Percentiles rank a stretch among this genome's conserved stretches.
Conservation (phyloP, 805 yeast genomes). For the Saturnispora bothae region DNA sequence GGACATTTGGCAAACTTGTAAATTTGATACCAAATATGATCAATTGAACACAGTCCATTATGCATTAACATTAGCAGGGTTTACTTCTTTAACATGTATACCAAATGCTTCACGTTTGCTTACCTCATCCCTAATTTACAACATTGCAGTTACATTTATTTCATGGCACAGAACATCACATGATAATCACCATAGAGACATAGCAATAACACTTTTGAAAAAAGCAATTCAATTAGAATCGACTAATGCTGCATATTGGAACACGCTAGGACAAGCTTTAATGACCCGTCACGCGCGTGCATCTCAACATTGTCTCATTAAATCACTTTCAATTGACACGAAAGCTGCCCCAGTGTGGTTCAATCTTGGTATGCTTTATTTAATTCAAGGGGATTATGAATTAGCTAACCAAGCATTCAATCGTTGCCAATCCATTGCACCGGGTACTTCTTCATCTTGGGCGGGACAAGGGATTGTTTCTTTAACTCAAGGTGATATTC, state of each 20-base stretch:
- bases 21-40: background rate
- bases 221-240: conserved; percentile 64
- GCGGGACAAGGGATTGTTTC: conserved; percentile 67
- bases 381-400: conserved; percentile 54
- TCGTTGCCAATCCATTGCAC: conserved; percentile 73
- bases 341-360: conserved; percentile 67
- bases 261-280: conserved; percentile 69
- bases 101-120: conserved; percentile 37
- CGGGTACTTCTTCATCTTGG: conserved; percentile 72
- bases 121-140: conserved; percentile 47
- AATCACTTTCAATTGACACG: conserved; percentile 62
- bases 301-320: conserved; percentile 88
- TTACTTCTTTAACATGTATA: conserved; percentile 32
- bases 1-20: conserved; percentile 6
- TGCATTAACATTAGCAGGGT: conserved; percentile 36
- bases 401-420: conserved; percentile 65
- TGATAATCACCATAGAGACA: conserved; percentile 26
- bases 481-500: conserved; percentile 38
- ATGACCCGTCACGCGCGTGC: conserved; percentile 54
- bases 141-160: conserved; percentile 59
- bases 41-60: conserved; percentile 9
- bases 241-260: conserved; percentile 67
- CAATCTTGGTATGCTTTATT: conserved; percentile 68
- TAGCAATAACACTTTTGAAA: conserved; percentile 49
- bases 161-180: conserved; percentile 30